Base-by-base conservation (phyloP, 2,329 filamentous ascomycete species). In the Trichoderma sp. region DNA sequence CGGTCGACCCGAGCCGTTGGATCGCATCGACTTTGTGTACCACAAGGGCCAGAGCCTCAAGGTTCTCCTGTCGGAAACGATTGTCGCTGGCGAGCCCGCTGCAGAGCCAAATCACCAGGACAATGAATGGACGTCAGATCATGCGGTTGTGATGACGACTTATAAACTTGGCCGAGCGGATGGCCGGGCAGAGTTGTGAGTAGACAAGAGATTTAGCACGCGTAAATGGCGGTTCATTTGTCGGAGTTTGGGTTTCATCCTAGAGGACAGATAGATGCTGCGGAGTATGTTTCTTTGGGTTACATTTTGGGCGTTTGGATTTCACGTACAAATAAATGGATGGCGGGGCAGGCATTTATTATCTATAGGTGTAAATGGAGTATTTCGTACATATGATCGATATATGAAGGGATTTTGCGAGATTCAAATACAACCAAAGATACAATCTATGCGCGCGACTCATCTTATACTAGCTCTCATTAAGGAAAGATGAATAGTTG, bases 1-100 rank as follows among this genome's bases (percentile, higher is more conserved):
- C 0, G 74, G 74, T 11, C 70, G 75, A 1, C 59, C 73, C 0
- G 81, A 83, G 74, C 81, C 81, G 0, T 72, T 78, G 58, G 81
- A 83, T 66, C 71, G 81, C 16, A 82, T 83, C 43, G 81, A 83
- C 71, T 82, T 82, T 66, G 76, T 83, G 26, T 81, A 81, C 43
- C 76, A 81, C 73, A 79, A 79, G 68, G 80, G 80, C 0, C 55
- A 32, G 18, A 37, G 59, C 11, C 69, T 82, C 4, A 74, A 73
- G 37, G 75, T 79, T 0, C 37, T 77, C 0, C 73, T 72, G n/a
- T 80, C 80, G 0, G 70, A 75, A 7, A 72, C 72, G 0, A 26
- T 78, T 0, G 72, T 82, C 0, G 75, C 78, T 0, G 81, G 81
- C 2, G 71, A 75, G 1, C 80, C 80, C 0, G 75, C 72, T 60